A percentile compares a stretch with the other conserved stretches of the same genome.
phyloP scores from a whole-genome alignment of 257 asterid genomes.

The Handroanthus guayacan region DNA sequence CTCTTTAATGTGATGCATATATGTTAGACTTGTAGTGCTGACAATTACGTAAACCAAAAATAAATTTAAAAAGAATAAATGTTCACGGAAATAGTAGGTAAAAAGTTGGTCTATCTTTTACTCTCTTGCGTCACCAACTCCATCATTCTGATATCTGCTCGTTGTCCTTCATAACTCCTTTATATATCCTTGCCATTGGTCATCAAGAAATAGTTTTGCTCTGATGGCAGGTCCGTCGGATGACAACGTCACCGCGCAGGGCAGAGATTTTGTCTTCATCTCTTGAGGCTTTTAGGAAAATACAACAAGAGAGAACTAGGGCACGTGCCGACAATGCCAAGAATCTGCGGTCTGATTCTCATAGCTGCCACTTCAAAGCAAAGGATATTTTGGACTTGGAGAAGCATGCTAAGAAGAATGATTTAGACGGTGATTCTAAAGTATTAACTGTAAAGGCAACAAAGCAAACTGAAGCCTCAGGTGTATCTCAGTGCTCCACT shows the following conservation, averaged over 20 bases:
- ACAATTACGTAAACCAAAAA: slow-evolving; percentile 16
- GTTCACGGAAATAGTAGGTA: slow-evolving; percentile 9
- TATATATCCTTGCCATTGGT: slow-evolving; percentile 13
- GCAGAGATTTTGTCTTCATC: slow-evolving; percentile 97
- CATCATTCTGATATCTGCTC: slow-evolving; percentile 9
- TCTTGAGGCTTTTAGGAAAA: slow-evolving; percentile 95
- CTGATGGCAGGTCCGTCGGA: slow-evolving; percentile 85
- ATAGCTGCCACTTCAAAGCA: slow-evolving; percentile 47
- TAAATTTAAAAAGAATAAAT: not conserved
- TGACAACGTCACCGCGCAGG: slow-evolving; percentile 99
- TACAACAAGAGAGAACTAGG: slow-evolving; percentile 79
- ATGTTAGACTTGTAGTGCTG: not conserved
- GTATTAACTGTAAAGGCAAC: slow-evolving; percentile 47
- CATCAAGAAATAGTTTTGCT: slow-evolving; percentile 28
- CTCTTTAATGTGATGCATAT: slow-evolving; percentile 31
- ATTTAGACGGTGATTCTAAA: slow-evolving; percentile 44
- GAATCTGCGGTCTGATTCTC: slow-evolving; percentile 50
- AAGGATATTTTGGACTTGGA: slow-evolving; percentile 48
- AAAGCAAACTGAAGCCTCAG: slow-evolving; percentile 52
- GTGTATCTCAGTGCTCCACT: slow-evolving; percentile 50
- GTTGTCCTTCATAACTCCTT: slow-evolving; percentile 19
- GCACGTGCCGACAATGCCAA: slow-evolving; percentile 50
- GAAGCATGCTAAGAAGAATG: slow-evolving; percentile 43
- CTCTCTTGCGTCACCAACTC: slow-evolving; percentile 25
- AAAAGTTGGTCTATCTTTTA: not conserved